Evolutionary conservation across 202 grass and related monocot species (phyloP).

Genomic region (Setaria italica): DNA sequence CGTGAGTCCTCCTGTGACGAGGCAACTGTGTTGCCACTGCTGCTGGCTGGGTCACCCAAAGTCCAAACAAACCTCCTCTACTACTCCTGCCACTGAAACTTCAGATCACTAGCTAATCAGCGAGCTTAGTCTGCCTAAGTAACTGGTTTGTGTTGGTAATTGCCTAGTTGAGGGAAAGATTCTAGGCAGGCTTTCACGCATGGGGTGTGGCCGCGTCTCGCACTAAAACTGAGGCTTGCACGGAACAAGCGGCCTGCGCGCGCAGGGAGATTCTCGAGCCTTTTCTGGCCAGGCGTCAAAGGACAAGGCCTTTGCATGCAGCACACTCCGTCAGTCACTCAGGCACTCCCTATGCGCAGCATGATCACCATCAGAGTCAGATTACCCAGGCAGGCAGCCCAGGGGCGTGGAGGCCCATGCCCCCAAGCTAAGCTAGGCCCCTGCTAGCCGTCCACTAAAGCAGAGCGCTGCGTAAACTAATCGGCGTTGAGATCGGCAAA

Average conservation of each 20-base stretch:
- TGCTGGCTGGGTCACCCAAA: neutral
- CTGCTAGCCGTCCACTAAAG: neutral
- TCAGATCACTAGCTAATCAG: neutral
- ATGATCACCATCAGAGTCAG: conserved; percentile 32
- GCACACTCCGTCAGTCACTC: neutral
- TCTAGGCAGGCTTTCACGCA: neutral
- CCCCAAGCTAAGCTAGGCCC: neutral
- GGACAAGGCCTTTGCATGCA: conserved; percentile 49
- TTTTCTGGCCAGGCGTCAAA: conserved; percentile 28
- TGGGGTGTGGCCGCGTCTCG: neutral
- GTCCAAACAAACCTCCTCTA: neutral
- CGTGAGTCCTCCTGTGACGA: neutral
- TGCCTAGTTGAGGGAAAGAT: neutral
- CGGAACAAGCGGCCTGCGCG: neutral
- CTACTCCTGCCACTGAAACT: neutral
- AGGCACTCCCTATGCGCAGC: neutral
- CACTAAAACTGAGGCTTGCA: conserved; percentile 33
- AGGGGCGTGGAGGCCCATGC: conserved; percentile 52
- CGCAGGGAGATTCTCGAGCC: conserved; percentile 39
- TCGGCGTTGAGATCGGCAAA: neutral
- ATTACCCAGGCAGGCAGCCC: neutral
- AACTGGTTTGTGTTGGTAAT: neutral
- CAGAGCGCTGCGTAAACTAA: conserved; percentile 14
- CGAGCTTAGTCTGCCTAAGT: neutral
- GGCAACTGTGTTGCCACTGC: neutral